Percentiles rank a stretch among this genome's conserved stretches.
phyloP scores from a whole-genome alignment of 2,329 filamentous ascomycete genomes.

The Tympanopsis confertula region DNA sequence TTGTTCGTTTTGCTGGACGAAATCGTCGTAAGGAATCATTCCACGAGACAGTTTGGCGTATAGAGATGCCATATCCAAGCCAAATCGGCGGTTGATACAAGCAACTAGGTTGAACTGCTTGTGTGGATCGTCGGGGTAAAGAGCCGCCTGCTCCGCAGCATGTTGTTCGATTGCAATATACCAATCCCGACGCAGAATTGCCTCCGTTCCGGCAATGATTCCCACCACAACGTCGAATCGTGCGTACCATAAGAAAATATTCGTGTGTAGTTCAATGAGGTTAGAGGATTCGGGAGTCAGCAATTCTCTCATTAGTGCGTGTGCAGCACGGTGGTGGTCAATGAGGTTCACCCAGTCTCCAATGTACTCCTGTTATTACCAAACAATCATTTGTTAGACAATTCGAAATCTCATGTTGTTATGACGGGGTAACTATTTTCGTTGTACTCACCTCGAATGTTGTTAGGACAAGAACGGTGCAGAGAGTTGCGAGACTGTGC shows the following conservation, averaged over 20 bases:
- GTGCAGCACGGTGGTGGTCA: slow-evolving; percentile 51
- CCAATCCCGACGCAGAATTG: slow-evolving; percentile 45
- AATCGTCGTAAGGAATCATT: slow-evolving; percentile 35
- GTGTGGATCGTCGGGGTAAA: slow-evolving; percentile 34
- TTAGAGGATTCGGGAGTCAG: slow-evolving; percentile 45
- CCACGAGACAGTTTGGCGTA: slow-evolving; percentile 39
- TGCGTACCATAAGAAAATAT: slow-evolving; percentile 49
- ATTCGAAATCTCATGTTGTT: slow-evolving; percentile 3
- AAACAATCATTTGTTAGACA: slow-evolving; percentile 4
- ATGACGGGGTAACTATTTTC: slow-evolving; percentile 1
- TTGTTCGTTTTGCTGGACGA: slow-evolving; percentile 27
- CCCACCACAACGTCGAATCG: slow-evolving; percentile 50
- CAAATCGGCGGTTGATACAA: slow-evolving; percentile 39
- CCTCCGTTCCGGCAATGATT: slow-evolving; percentile 42
- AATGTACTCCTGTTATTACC: slow-evolving; percentile 46
- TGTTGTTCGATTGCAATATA: slow-evolving; percentile 38
- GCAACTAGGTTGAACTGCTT: slow-evolving; percentile 36
- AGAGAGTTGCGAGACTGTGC: slow-evolving; percentile 42
- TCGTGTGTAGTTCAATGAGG: slow-evolving; percentile 38
- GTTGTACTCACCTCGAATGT: slow-evolving; percentile 43
- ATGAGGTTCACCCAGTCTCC: slow-evolving; percentile 55
- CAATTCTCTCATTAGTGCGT: slow-evolving; percentile 42
- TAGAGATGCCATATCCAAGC: slow-evolving; percentile 42
- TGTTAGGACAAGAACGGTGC: slow-evolving; percentile 51
- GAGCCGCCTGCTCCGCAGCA: slow-evolving; percentile 33